Conservation (phyloP, 2,329 filamentous ascomycete species). For the Beauveria medogensis region DNA sequence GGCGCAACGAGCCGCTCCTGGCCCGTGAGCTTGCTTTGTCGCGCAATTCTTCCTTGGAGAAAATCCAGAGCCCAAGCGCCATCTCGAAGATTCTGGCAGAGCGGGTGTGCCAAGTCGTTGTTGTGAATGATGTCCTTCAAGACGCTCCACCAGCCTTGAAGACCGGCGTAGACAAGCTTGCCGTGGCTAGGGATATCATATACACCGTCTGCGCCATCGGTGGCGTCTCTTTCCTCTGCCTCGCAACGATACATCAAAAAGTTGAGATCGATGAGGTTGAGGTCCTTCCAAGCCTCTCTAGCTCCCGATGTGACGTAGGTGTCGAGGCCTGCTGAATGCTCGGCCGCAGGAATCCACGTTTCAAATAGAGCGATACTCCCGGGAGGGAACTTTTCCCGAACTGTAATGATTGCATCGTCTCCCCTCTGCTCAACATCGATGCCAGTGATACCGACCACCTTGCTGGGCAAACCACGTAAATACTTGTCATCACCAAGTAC, state of each 20-base stretch:
- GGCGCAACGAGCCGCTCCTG: slow-evolving; percentile 57
- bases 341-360: slow-evolving; percentile 85
- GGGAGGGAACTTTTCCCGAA: slow-evolving; percentile 78
- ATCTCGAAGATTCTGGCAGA: slow-evolving; percentile 86
- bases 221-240: slow-evolving; percentile 74
- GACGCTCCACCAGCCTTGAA: slow-evolving; percentile 98
- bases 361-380: slow-evolving; percentile 93
- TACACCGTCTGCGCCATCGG: slow-evolving; percentile 71
- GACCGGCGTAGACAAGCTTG: slow-evolving; percentile 81
- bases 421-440: slow-evolving; percentile 64
- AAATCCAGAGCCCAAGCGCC: slow-evolving; percentile 93
- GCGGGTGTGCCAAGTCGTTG: slow-evolving; percentile 85
- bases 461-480: slow-evolving; percentile 77
- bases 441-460: slow-evolving; percentile 65
- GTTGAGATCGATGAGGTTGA: slow-evolving; percentile 78
- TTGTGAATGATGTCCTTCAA: slow-evolving; percentile 75
- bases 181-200: slow-evolving; percentile 82
- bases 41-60: slow-evolving; percentile 68
- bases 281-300: slow-evolving; percentile 65
- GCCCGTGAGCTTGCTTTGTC: slow-evolving; percentile 54
- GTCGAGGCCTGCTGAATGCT: slow-evolving; percentile 77
- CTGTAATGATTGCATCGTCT: slow-evolving; percentile 69
- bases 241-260: slow-evolving; percentile 87
- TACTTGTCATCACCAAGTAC: slow-evolving; percentile 61
- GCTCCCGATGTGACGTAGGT: slow-evolving; percentile 78